Percentiles rank a stretch among this genome's conserved stretches.
phyloP scores from a whole-genome alignment of 139 green algal genomes.

The Deuterostichococcus epilithicus region DNA sequence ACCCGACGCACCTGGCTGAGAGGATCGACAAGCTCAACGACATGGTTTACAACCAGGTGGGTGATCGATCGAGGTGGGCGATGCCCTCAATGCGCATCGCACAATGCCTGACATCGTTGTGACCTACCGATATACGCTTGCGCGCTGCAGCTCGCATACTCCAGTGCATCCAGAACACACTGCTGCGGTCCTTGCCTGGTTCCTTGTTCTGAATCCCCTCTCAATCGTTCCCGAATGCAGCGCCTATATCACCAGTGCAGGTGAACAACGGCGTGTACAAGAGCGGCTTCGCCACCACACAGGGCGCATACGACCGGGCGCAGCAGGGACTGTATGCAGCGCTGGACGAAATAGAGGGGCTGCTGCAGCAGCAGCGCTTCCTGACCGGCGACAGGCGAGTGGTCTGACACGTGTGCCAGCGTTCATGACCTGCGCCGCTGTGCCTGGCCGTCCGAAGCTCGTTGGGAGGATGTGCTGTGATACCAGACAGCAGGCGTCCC shows the following conservation, averaged over 20 bases:
- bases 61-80: not conserved
- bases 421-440: too few species aligned
- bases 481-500: too few species aligned
- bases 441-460: too few species aligned
- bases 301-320: slow-evolving; percentile 68
- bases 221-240: too few species aligned
- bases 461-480: too few species aligned
- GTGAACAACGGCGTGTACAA: slow-evolving; percentile 86
- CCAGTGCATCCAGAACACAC: not conserved
- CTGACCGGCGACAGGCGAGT: slow-evolving; percentile 65
- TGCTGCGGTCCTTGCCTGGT: too few species aligned
- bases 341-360: slow-evolving; percentile 59
- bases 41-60: slow-evolving; percentile 44
- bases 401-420: too few species aligned
- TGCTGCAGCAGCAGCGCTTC: slow-evolving; percentile 58
- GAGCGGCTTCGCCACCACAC: slow-evolving; percentile 75
- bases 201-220: too few species aligned
- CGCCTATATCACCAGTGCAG: slow-evolving; percentile 14
- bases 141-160: not conserved
- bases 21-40: slow-evolving; percentile 72
- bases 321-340: slow-evolving; percentile 52
- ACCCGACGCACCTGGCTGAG: slow-evolving; percentile 39
- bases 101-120: too few species aligned
- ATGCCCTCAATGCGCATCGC: too few species aligned
- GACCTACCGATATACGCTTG: too few species aligned